Conservation (phyloP, 768 basidiomycete species). For the Agrocybe chaxingu region DNA sequence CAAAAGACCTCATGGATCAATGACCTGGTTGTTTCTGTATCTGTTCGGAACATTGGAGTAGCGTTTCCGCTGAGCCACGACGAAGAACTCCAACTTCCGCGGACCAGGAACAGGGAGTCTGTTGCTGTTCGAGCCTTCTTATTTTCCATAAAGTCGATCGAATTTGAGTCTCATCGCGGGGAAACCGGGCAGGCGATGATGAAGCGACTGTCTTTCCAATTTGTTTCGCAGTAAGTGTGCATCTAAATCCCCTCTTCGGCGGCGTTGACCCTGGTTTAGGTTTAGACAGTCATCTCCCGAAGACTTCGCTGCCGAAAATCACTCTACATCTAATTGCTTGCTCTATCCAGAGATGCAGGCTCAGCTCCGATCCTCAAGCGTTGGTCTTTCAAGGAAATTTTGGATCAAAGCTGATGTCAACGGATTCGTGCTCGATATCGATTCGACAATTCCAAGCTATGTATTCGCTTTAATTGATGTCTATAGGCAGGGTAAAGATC, state of each 20-base stretch:
- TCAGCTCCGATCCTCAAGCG: conserved; percentile 56
- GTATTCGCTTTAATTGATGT: conserved; percentile 83
- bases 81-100: conserved; percentile 51
- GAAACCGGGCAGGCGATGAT: conserved; percentile 78
- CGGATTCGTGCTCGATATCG: conserved; percentile 83
- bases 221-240: conserved; percentile 63
- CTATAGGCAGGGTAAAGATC: conserved; percentile 76
- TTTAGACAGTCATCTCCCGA: conserved; percentile 72
- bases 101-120: conserved; percentile 33
- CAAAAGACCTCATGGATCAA: conserved; percentile 51
- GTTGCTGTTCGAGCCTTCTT: conserved; percentile 74
- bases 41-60: conserved; percentile 72
- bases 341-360: conserved; percentile 82
- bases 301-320: conserved; percentile 71
- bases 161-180: conserved; percentile 69
- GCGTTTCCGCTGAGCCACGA: conserved; percentile 82
- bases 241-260: conserved; percentile 1
- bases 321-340: conserved; percentile 68
- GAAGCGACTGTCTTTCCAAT: conserved; percentile 78
- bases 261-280: conserved; percentile 34
- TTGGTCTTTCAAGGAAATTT: conserved; percentile 46
- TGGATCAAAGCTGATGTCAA: conserved; percentile 70
- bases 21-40: conserved; percentile 50
- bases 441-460: conserved; percentile 75
- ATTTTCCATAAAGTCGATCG: conserved; percentile 74